Percentiles rank a stretch among this genome's conserved stretches.
phyloP scores from a whole-genome alignment of 2,329 filamentous ascomycete genomes.

The Pezicula radicicola region DNA sequence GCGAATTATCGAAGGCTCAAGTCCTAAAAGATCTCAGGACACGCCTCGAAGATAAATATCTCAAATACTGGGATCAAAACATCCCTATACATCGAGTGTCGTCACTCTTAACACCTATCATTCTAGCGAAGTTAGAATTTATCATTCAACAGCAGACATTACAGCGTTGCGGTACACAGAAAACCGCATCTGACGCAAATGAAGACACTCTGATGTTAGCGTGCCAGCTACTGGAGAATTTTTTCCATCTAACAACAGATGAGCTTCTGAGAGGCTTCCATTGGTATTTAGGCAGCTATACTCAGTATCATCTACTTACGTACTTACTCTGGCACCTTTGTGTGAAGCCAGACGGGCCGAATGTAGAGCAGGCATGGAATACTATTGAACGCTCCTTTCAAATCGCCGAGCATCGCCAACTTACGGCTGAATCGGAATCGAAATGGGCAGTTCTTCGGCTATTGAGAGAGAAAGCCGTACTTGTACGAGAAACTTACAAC shows the following conservation, averaged over 20 bases:
- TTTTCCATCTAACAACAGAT: neutral
- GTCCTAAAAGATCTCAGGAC: constrained; percentile 16
- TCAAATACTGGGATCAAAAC: constrained; percentile 10
- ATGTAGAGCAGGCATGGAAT: neutral
- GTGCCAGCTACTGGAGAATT: neutral
- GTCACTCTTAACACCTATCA: neutral
- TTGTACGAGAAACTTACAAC: too few species aligned
- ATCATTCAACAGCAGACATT: neutral
- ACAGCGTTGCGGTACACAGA: neutral
- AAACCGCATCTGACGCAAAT: neutral
- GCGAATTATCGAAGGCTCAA: neutral
- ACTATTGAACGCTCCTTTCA: neutral
- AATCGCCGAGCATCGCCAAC: neutral
- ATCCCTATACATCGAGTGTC: neutral
- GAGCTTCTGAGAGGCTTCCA: neutral
- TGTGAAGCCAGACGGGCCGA: neutral
- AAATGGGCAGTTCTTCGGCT: neutral
- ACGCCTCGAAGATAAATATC: constrained; percentile 1
- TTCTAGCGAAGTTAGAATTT: neutral
- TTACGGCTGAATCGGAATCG: neutral
- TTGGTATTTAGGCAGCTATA: neutral
- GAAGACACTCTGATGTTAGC: neutral
- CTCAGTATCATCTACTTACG: constrained; percentile 1
- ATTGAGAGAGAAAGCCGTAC: neutral
- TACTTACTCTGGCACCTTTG: constrained; percentile 1